These are phyloP conservation scores for Chiua virens DNA, from an alignment of 768 basidiomycete species.

Conservation along the genomic window DNA sequence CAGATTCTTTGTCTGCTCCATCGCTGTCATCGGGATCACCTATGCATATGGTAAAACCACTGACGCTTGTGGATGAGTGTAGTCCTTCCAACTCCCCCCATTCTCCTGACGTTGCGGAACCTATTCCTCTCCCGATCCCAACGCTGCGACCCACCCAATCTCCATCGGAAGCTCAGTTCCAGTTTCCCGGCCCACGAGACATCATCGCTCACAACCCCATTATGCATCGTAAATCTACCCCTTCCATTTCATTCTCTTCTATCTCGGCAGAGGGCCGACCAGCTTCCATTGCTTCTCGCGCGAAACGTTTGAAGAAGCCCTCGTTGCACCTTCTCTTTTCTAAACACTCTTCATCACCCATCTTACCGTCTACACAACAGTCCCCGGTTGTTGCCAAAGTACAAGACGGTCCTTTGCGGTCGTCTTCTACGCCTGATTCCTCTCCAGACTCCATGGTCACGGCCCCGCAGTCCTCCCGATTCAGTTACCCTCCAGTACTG, in stretches of 20 bases:
- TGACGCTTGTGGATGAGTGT: slow-evolving; percentile 36
- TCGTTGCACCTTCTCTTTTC: slow-evolving; percentile 69
- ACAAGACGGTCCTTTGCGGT: slow-evolving; percentile 20
- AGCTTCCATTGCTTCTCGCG: slow-evolving; percentile 34
- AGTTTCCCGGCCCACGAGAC: slow-evolving; percentile 46
- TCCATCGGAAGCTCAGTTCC: slow-evolving; percentile 30
- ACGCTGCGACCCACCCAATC: slow-evolving; percentile 20
- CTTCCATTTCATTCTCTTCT: slow-evolving; percentile 34
- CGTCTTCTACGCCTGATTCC: slow-evolving; percentile 34
- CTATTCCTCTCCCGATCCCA: slow-evolving; percentile 25
- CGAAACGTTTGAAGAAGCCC: slow-evolving; percentile 57
- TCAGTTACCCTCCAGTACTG: slow-evolving; percentile 54
- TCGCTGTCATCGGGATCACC: slow-evolving; percentile 49
- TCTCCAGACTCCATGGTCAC: slow-evolving; percentile 51
- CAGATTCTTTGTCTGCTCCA: slow-evolving; percentile 59
- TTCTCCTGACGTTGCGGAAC: slow-evolving; percentile 32
- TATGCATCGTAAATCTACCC: slow-evolving; percentile 37
- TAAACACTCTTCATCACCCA: slow-evolving; percentile 56
- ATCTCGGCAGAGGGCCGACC: slow-evolving; percentile 34
- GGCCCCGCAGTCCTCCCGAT: slow-evolving; percentile 51
- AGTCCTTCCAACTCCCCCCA: slow-evolving; percentile 23
- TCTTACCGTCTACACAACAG: slow-evolving; percentile 32
- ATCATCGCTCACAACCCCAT: slow-evolving; percentile 30
- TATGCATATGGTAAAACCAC: slow-evolving; percentile 34
- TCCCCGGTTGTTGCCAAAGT: slow-evolving; percentile 21